Percentiles rank a stretch among this genome's conserved stretches.
Evolutionary conservation across 1,284 basidiomycete species (phyloP).

Genomic region (Sanghuangporus baumii): DNA sequence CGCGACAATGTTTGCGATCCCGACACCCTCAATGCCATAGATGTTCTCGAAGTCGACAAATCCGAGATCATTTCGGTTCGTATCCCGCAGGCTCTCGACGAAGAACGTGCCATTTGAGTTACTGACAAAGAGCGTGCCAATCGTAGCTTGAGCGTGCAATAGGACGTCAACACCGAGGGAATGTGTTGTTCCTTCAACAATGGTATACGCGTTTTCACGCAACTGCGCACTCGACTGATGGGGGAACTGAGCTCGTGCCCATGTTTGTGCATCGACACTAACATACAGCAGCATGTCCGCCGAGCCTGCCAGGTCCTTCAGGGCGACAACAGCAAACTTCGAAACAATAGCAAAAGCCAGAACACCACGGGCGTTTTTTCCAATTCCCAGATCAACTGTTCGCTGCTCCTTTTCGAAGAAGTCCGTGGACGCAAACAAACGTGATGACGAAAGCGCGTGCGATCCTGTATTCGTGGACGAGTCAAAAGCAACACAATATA

Average conservation of each 20-base stretch:
- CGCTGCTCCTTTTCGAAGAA: conserved; percentile 66
- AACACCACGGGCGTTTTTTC: conserved; percentile 79
- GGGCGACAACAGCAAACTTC: conserved; percentile 85
- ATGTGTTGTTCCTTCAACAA: conserved; percentile 90
- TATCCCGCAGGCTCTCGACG: conserved; percentile 86
- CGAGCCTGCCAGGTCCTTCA: conserved; percentile 49
- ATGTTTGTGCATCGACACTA: conserved; percentile 72
- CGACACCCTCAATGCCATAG: conserved; percentile 90
- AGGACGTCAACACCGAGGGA: conserved; percentile 94
- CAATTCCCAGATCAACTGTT: conserved; percentile 79
- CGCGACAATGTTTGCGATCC: conserved; percentile 81
- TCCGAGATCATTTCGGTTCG: conserved; percentile 82
- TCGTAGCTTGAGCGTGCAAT: conserved; percentile 61
- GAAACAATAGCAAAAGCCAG: conserved; percentile 86
- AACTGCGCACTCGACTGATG: conserved; percentile 76
- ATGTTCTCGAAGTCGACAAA: conserved; percentile 93
- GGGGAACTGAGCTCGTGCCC: conserved; percentile 83
- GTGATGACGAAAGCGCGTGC: conserved; percentile 57
- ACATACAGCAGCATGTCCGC: conserved; percentile 85
- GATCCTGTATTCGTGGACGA: conserved; percentile 41
- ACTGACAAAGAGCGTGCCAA: conserved; percentile 91
- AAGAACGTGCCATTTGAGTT: conserved; percentile 95
- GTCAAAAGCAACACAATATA: conserved; percentile 88
- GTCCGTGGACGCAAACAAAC: conserved; percentile 77
- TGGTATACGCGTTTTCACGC: conserved; percentile 89